Evolutionary conservation across 805 yeast genomes (phyloP), one percentile per base, ranked within the genome.

Genomic region (Candida tibetensis): DNA sequence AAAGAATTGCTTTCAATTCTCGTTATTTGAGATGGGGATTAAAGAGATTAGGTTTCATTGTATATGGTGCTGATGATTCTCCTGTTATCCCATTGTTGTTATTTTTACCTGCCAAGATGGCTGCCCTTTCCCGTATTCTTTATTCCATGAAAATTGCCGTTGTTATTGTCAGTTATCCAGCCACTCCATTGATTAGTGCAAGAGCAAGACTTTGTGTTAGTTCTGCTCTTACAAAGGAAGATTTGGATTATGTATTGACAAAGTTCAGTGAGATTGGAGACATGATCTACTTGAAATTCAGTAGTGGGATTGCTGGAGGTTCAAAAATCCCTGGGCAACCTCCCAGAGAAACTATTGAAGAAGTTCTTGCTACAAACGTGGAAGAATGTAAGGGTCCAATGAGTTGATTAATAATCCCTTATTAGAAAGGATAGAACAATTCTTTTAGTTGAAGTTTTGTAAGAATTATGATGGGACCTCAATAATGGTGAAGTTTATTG

Each of bases 101-200:
- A 46, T 93, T 84, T 57, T 79, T 87, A 37, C 99, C 99, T 17
- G 81, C 95, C 19, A 91, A 90, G 59, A 88, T 93, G 95, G 95
- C 96, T 17, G 89, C 91, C 0, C 78, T 89, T 45, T 83, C 96
- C 32, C 77, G 96, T 59, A 77, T 79, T 75, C 76, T 91, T 74
- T 76, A 84, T 51, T 79, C 76, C 47, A 71, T 79, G 62, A 85
- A 85, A 37, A 82, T 93, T 44, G 99, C 99, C 3, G 90, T 91
- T 34, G 99, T 93, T 25, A 82, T 91, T 46, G 98, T 91, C 30
- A 96, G 98, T 26, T 93, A 93, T 59, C 99, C 99, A 8, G 99
- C 99, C 1, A 91, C 98, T 0, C 96, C 96, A 25, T 73, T 93
- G 48, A 81, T 87, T 30, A 79, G 89, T 26, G 85, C 95, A 4